A percentile compares a stretch with the other conserved stretches of the same genome.
Evolutionary conservation across 345 rosid species (phyloP).

Genomic region (Syzygium grande): DNA sequence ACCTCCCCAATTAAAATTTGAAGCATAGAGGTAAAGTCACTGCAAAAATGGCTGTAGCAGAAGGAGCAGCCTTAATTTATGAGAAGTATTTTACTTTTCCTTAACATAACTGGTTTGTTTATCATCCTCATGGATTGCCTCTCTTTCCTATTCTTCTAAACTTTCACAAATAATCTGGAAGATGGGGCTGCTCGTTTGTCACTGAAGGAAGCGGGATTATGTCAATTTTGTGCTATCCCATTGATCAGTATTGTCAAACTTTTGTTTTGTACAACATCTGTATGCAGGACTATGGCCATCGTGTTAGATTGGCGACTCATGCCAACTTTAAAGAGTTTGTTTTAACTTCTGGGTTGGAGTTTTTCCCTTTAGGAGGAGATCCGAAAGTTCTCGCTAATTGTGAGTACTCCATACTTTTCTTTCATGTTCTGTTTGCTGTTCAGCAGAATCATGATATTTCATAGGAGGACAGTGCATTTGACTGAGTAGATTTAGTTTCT

Average conservation of each 20-base stretch:
- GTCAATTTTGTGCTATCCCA: neutral
- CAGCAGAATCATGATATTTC: neutral
- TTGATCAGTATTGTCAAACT: neutral
- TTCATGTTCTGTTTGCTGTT: neutral
- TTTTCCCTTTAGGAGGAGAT: slow-evolving; percentile 93
- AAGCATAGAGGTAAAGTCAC: neutral
- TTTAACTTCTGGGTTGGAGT: slow-evolving; percentile 95
- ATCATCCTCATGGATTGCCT: neutral
- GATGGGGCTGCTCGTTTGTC: neutral
- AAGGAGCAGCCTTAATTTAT: neutral
- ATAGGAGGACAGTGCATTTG: neutral
- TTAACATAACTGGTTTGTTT: neutral
- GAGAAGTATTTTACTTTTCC: neutral
- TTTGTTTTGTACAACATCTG: neutral
- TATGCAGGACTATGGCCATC: slow-evolving; percentile 97
- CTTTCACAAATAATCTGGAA: neutral
- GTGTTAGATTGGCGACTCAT: slow-evolving; percentile 99
- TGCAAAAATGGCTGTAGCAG: neutral
- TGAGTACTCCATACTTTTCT: slow-evolving; percentile 37
- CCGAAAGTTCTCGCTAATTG: slow-evolving; percentile 97
- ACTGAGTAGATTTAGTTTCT: neutral
- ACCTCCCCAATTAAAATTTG: neutral
- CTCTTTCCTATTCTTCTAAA: neutral
- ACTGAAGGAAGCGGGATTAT: neutral
- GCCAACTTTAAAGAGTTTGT: slow-evolving; percentile 98